Conservation (phyloP, 2,329 filamentous ascomycete species). For the Exophiala aquamarina region DNA sequence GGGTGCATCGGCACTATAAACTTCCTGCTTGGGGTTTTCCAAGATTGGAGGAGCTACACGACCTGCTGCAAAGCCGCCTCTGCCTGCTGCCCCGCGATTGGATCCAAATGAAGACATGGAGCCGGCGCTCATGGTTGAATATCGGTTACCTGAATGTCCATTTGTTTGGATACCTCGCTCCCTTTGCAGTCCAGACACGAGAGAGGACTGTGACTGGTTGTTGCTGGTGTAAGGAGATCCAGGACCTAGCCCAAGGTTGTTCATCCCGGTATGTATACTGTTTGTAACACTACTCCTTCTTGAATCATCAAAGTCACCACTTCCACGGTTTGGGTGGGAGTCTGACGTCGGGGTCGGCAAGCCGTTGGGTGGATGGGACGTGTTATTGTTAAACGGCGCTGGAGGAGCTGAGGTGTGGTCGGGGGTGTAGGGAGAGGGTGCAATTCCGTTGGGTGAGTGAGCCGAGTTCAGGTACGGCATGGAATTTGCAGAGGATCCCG, state of each 20-base stretch:
- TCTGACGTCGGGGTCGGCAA: conserved; percentile 61
- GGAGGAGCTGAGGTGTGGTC: conserved; percentile 41
- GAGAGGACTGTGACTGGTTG: conserved; percentile 45
- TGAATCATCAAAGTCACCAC: conserved; percentile 46
- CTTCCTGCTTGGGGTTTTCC: conserved; percentile 49
- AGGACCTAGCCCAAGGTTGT: conserved; percentile 47
- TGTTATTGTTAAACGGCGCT: conserved; percentile 39
- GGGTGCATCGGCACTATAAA: conserved; percentile 51
- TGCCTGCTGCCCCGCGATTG: conserved; percentile 38
- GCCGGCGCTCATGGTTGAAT: conserved; percentile 36
- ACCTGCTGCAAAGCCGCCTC: conserved; percentile 45
- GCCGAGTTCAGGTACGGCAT: conserved; percentile 46
- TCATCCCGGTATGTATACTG: conserved; percentile 50
- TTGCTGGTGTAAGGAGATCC: conserved; percentile 44
- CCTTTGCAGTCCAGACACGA: conserved; percentile 43
- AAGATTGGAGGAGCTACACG: conserved; percentile 50
- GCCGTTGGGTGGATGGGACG: conserved; percentile 41
- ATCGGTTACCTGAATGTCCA: conserved; percentile 41
- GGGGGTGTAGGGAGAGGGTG: conserved; percentile 42
- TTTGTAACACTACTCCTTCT: conserved; percentile 51
- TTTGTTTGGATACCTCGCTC: conserved; percentile 42
- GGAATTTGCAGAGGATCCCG: conserved; percentile 48
- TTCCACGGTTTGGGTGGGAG: conserved; percentile 45
- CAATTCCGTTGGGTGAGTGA: conserved; percentile 44
- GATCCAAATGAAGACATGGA: conserved; percentile 42